phyloP scores from a whole-genome alignment of 495 filamentous ascomycete genomes.

The Bacidia rubella region DNA sequence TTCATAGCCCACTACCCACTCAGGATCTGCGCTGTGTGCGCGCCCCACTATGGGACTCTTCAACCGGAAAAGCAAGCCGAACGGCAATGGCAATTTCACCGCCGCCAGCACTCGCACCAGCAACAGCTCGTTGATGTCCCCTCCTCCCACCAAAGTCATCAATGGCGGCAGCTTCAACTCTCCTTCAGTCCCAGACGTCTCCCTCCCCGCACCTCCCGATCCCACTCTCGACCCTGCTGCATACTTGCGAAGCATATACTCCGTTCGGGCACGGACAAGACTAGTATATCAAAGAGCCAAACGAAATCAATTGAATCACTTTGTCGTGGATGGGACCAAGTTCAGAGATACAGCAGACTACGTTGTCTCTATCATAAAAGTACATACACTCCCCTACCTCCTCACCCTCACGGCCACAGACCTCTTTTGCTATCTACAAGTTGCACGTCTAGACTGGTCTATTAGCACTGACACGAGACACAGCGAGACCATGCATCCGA shows the following conservation, averaged over 20 bases:
- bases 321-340: constrained; percentile 80
- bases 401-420: too few species aligned
- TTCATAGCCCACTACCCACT: too few species aligned
- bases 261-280: constrained; percentile 67
- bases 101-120: constrained; percentile 38
- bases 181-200: constrained; percentile 44
- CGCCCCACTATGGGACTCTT: constrained; percentile 50
- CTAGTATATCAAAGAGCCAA: constrained; percentile 66
- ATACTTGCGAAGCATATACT: constrained; percentile 81
- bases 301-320: constrained; percentile 69
- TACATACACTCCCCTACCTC: constrained; percentile 20
- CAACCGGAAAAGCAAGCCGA: constrained; percentile 45
- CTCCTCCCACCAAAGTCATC: constrained; percentile 21
- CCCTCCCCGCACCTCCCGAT: constrained; percentile 77
- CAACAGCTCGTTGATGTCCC: constrained; percentile 43
- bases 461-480: constrained; percentile 10
- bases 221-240: constrained; percentile 81
- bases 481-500: constrained; percentile 83
- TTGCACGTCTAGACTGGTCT: too few species aligned
- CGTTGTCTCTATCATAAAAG: constrained; percentile 94
- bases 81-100: constrained; percentile 35
- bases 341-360: constrained; percentile 83
- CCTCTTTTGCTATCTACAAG: too few species aligned
- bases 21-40: too few species aligned
- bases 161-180: constrained; percentile 18